A percentile compares a stretch with the other conserved stretches of the same genome.
Conservation (phyloP, 257 asterid species). For the Primulina eburnea region DNA sequence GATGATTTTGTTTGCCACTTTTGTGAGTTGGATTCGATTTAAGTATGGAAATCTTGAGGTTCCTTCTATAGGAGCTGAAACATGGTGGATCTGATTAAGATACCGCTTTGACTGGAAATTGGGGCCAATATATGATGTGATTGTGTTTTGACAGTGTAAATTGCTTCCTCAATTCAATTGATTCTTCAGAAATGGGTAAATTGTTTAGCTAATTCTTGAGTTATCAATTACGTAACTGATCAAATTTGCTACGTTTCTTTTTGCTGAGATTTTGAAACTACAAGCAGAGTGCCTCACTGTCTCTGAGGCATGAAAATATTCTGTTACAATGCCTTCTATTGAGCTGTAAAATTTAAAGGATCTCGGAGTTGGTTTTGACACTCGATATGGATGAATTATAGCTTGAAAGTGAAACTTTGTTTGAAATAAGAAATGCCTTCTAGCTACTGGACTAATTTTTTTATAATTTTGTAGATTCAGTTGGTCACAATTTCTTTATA, state of each 20-base stretch:
- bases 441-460: background rate
- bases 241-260: background rate
- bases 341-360: background rate
- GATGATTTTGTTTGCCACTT: too few species aligned
- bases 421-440: constrained; percentile 15
- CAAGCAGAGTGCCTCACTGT: background rate
- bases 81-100: constrained; percentile 14
- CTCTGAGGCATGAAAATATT: background rate
- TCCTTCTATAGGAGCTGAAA: background rate
- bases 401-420: background rate
- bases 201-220: background rate
- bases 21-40: background rate
- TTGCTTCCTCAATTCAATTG: background rate
- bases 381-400: constrained; percentile 1
- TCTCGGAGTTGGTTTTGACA: constrained; percentile 1
- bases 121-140: background rate
- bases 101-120: constrained; percentile 3
- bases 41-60: background rate
- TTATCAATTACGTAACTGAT: background rate
- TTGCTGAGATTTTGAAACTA: background rate
- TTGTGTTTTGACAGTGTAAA: background rate
- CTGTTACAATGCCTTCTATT: background rate
- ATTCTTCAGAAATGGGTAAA: background rate
- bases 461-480: background rate
- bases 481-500: background rate